A percentile compares a stretch with the other conserved stretches of the same genome.
These are phyloP conservation scores for Venturiaceae sp. DNA, from an alignment of 2,329 filamentous ascomycete genomes.

Conservation along the genomic window DNA sequence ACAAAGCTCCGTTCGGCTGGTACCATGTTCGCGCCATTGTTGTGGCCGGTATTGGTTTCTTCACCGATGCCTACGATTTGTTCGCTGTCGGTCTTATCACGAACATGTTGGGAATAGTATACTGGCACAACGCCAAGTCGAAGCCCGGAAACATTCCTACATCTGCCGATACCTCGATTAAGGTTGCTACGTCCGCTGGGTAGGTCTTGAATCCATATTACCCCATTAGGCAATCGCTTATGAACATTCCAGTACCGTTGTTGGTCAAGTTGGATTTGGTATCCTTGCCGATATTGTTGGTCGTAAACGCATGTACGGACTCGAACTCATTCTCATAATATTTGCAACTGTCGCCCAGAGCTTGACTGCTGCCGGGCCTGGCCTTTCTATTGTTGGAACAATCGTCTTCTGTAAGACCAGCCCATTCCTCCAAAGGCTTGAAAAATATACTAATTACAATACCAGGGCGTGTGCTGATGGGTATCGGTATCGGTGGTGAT, in stretches of 20 bases:
- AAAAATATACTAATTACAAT: no score
- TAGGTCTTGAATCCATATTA: neutral
- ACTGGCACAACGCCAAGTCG: conserved; percentile 38
- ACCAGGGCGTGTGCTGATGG: conserved; percentile 30
- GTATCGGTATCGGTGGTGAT: conserved; percentile 50
- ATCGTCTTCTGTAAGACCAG: conserved; percentile 31
- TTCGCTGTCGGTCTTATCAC: conserved; percentile 68
- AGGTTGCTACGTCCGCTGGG: conserved; percentile 65
- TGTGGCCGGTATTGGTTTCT: conserved; percentile 79
- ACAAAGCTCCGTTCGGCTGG: conserved; percentile 72
- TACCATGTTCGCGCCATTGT: conserved; percentile 70
- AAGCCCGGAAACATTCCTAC: conserved; percentile 46
- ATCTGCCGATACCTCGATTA: conserved; percentile 69
- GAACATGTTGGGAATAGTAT: conserved; percentile 70
- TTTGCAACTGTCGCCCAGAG: conserved; percentile 27
- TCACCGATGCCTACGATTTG: conserved; percentile 65
- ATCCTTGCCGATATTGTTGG: conserved; percentile 27
- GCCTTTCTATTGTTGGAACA: conserved; percentile 26
- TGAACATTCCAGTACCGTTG: conserved; percentile 52
- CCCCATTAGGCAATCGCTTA: neutral
- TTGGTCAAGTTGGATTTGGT: conserved; percentile 75
- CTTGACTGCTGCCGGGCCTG: conserved; percentile 23
- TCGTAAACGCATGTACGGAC: conserved; percentile 17
- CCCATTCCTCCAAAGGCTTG: no score
- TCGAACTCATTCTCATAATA: conserved; percentile 26